Percentiles rank a stretch among this genome's conserved stretches.
Evolutionary conservation across 2,329 filamentous ascomycete species (phyloP).

Genomic region (Westerdykella aurantiaca): DNA sequence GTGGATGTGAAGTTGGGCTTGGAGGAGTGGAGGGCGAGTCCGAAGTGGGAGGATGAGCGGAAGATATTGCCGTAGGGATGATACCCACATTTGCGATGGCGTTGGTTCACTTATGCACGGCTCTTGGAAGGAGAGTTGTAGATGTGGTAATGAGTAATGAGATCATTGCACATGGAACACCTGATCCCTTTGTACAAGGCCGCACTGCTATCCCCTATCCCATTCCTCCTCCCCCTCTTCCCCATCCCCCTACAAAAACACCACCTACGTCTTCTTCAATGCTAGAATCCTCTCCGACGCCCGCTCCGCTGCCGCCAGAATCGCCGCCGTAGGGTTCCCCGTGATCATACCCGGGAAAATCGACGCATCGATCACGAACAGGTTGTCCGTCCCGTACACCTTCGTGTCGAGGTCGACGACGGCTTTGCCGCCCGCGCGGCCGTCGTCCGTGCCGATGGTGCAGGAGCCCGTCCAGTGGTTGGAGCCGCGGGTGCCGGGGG

Average conservation of each 20-base stretch:
- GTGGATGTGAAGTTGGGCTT: constrained; percentile 44
- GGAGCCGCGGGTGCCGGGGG: constrained; percentile 27
- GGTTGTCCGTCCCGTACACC: constrained; percentile 38
- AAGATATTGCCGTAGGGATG: constrained; percentile 31
- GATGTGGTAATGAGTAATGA: too few relatives aligned
- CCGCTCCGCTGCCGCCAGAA: constrained; percentile 22
- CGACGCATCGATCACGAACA: constrained; percentile 41
- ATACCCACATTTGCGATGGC: too few relatives aligned
- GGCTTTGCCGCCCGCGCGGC: constrained; percentile 32
- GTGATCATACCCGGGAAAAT: constrained; percentile 39
- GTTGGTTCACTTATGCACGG: too few relatives aligned
- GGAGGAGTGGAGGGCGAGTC: constrained; percentile 30
- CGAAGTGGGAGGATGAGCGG: constrained; percentile 25
- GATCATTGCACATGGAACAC: too few relatives aligned
- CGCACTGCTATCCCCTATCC: too few relatives aligned
- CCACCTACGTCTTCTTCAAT: constrained; percentile 7
- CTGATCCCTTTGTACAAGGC: too few relatives aligned
- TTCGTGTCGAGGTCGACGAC: constrained; percentile 46
- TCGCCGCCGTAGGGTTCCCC: constrained; percentile 24
- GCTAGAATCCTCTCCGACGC: constrained; percentile 26
- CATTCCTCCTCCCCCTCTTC: too few relatives aligned
- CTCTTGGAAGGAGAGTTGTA: too few relatives aligned
- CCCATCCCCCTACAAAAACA: too few relatives aligned
- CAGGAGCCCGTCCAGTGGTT: constrained; percentile 48
- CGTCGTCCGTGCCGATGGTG: constrained; percentile 42